Evolutionary conservation across 108 stramenopile species (phyloP), one percentile per base, ranked within the genome.

Genomic region (Conticribra guillardii): DNA sequence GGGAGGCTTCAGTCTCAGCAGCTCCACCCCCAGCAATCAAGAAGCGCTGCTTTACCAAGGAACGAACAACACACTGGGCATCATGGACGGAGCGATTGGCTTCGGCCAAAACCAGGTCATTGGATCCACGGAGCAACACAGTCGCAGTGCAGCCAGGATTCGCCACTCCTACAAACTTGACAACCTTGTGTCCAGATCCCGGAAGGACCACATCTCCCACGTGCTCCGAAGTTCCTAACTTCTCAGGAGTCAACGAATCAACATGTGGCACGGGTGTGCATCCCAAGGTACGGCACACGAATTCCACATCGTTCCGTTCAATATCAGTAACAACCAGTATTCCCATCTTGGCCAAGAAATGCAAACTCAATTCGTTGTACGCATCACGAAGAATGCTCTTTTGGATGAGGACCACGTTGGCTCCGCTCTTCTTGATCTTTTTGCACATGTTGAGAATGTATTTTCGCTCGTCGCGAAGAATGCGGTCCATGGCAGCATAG

Each of bases 401-500:
- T 86, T 99, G 99, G 59, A 99, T 93, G 54, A 99, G 84, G 2
- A 99, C 79, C 14, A 99, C 99, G 63, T 98, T 99, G 86, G 90
- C 90, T 16, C 99, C 99, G 4, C 85, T 76, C 76, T 99, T 98
- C 83, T 99, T 98, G 81, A 99, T 97, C 69, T 93, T 89, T 83
- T 99, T 99, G 87, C 98, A 99, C 54, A 93, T 80, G 51, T 84
- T 83, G 68, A 99, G 85, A 67, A 99, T 93, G 81, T 96, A 91
- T 73, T 98, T 99, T 34, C 98, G 87, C 82, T 99, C 99, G 66
- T 98, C 98, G 22, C 97, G 87, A 16, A 99, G 85, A 59, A 99
- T 95, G 17, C 99, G 95, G 82, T 99, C 99, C 99, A 99, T 99
- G 71, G 97, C 95, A 30, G 97, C 96, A 78, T 99, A 99, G 80